Evolutionary conservation across 495 filamentous ascomycete genomes (phyloP).

Genomic region (Pyronema domesticum): DNA sequence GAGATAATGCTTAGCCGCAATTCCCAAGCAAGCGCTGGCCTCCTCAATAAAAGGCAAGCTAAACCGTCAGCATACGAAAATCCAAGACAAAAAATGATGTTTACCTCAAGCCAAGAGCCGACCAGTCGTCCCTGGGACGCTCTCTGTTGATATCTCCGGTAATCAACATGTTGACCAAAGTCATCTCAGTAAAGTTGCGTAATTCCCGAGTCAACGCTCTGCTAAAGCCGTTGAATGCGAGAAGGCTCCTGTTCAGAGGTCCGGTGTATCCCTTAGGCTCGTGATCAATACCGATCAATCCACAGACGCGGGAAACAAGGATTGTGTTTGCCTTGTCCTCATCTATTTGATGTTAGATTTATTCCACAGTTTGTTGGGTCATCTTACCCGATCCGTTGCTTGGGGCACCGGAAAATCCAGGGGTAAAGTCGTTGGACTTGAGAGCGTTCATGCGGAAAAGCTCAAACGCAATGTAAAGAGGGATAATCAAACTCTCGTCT

Average conservation of each 20-base stretch:
- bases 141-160: conserved; percentile 46
- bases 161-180: conserved; percentile 59
- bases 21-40: conserved; percentile 68
- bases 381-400: conserved; percentile 37
- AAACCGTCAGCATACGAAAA: conserved; percentile 23
- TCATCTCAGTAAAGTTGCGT: conserved; percentile 67
- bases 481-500: conserved; percentile 39
- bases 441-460: conserved; percentile 58
- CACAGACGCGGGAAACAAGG: conserved; percentile 69
- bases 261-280: conserved; percentile 81
- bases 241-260: conserved; percentile 72
- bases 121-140: conserved; percentile 46
- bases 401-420: conserved; percentile 41
- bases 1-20: conserved; percentile 81
- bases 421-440: conserved; percentile 40
- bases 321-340: conserved; percentile 51
- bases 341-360: conserved; percentile 24
- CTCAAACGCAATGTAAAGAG: conserved; percentile 62
- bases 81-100: conserved; percentile 12
- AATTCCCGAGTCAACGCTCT: conserved; percentile 58
- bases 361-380: not conserved
- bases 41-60: conserved; percentile 76
- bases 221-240: conserved; percentile 71
- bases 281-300: conserved; percentile 64
- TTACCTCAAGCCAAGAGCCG: conserved; percentile 54